phyloP scores from a whole-genome alignment of 2,329 filamentous ascomycete genomes.

The Fusarium caatingaense region DNA sequence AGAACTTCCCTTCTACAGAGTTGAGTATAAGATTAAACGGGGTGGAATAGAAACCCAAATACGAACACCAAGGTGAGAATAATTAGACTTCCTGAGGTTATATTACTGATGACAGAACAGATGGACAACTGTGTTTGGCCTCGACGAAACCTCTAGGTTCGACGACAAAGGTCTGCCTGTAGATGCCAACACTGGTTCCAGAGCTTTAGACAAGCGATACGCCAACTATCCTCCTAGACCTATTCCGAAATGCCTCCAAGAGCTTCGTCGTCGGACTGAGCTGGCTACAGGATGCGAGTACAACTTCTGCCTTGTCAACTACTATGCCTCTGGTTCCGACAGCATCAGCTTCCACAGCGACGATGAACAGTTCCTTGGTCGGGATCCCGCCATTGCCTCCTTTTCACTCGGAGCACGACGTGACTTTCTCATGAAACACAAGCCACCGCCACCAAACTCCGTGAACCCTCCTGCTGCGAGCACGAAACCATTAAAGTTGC shows the following conservation, averaged over 20 bases:
- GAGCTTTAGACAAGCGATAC: conserved; percentile 65
- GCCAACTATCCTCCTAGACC: conserved; percentile 71
- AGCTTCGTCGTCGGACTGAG: conserved; percentile 72
- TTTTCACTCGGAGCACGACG: conserved; percentile 77
- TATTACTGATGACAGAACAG: conserved; percentile 35
- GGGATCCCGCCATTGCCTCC: conserved; percentile 77
- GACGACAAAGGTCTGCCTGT: conserved; percentile 55
- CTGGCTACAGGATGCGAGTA: conserved; percentile 73
- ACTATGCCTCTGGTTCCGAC: conserved; percentile 81
- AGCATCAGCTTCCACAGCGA: conserved; percentile 85
- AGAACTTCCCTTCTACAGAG: conserved; percentile 81
- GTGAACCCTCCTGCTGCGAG: conserved; percentile 45
- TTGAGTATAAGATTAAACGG: conserved; percentile 78
- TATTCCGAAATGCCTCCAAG: conserved; percentile 75
- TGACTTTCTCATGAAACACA: conserved; percentile 85
- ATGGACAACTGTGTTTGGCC: conserved; percentile 67
- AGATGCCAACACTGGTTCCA: conserved; percentile 56
- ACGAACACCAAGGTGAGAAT: conserved; percentile 59
- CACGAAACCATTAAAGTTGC: conserved; percentile 60
- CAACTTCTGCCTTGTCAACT: conserved; percentile 86
- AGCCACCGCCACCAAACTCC: conserved; percentile 60
- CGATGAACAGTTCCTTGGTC: conserved; percentile 80
- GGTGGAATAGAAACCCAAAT: conserved; percentile 72
- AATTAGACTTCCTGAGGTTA: background rate
- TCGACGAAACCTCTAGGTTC: conserved; percentile 73